phyloP scores from a whole-genome alignment of 768 basidiomycete genomes.

The Dentipellis fragilis region DNA sequence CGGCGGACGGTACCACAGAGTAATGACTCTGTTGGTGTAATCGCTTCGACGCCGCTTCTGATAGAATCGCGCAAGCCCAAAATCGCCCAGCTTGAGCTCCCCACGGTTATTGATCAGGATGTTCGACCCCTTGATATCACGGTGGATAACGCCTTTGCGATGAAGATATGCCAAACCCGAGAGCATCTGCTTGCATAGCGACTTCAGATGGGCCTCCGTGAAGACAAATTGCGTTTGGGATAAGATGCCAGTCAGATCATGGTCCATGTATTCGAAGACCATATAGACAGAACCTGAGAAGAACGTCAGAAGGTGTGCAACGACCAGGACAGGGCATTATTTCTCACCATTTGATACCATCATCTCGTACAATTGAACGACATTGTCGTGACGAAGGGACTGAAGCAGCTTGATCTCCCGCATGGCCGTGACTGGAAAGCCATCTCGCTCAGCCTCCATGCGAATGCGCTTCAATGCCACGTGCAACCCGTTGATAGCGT shows the following conservation, averaged over 20 bases:
- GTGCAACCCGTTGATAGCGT: slow-evolving; percentile 59
- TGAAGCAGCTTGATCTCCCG: slow-evolving; percentile 97
- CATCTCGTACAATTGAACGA: slow-evolving; percentile 91
- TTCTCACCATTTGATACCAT: slow-evolving; percentile 90
- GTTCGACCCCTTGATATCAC: slow-evolving; percentile 98
- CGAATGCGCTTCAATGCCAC: slow-evolving; percentile 95
- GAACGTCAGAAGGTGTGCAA: slow-evolving; percentile 7
- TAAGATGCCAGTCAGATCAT: slow-evolving; percentile 90
- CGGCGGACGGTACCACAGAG: slow-evolving; percentile 95
- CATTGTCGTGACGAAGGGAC: slow-evolving; percentile 79
- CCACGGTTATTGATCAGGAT: slow-evolving; percentile 88
- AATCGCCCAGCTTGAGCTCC: slow-evolving; percentile 93
- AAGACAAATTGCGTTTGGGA: slow-evolving; percentile 87
- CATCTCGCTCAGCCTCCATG: slow-evolving; percentile 96
- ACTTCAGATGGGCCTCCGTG: slow-evolving; percentile 84
- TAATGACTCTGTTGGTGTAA: slow-evolving; percentile 99
- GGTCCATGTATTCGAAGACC: slow-evolving; percentile 99
- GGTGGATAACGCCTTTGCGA: slow-evolving; percentile 90
- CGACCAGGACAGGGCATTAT: not conserved
- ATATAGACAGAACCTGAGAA: slow-evolving; percentile 85
- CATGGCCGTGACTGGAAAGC: slow-evolving; percentile 98
- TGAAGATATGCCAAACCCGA: slow-evolving; percentile 91
- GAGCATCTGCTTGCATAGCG: slow-evolving; percentile 92
- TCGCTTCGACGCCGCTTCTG: slow-evolving; percentile 83
- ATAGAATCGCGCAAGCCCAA: slow-evolving; percentile 94